Percentiles rank a stretch among this genome's conserved stretches.
Evolutionary conservation across 495 filamentous ascomycete genomes (phyloP).

Genomic region (Tricharina praecox): DNA sequence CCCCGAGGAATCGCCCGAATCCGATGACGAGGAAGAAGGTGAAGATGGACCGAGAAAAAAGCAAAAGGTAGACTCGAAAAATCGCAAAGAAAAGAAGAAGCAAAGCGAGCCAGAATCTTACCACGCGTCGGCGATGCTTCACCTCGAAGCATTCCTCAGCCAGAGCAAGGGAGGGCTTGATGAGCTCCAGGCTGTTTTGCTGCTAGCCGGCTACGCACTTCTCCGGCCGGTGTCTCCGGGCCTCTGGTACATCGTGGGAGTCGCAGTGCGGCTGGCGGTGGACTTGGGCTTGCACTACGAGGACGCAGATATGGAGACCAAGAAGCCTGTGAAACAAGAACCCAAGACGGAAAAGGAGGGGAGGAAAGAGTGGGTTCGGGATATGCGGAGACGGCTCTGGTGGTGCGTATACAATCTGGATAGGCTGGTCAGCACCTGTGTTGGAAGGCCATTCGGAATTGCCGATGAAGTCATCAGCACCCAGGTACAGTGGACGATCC

Average conservation of each 20-base stretch:
- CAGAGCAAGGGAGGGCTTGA: constrained; percentile 67
- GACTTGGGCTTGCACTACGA: constrained; percentile 89
- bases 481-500: constrained; percentile 20
- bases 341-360: constrained; percentile 45
- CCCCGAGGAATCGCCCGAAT: constrained; percentile 25
- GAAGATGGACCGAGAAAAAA: constrained; percentile 23
- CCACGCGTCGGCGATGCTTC: constrained; percentile 80
- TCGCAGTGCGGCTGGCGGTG: constrained; percentile 74
- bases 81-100: constrained; percentile 26
- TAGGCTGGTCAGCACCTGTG: constrained; percentile 76
- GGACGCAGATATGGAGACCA: constrained; percentile 56
- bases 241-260: constrained; percentile 92
- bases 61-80: constrained; percentile 26
- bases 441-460: constrained; percentile 84
- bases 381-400: constrained; percentile 76
- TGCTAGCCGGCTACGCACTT: constrained; percentile 80
- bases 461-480: constrained; percentile 84
- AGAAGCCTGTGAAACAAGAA: constrained; percentile 26
- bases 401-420: constrained; percentile 95
- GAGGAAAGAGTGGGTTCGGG: constrained; percentile 68
- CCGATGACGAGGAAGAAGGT: constrained; percentile 28
- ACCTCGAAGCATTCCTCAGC: constrained; percentile 73
- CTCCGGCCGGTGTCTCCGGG: constrained; percentile 84
- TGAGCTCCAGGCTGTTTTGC: constrained; percentile 77
- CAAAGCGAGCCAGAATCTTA: constrained; percentile 89